Evolutionary conservation across 306 rosid species (phyloP).

Genomic region (Spatholobus suberectus): DNA sequence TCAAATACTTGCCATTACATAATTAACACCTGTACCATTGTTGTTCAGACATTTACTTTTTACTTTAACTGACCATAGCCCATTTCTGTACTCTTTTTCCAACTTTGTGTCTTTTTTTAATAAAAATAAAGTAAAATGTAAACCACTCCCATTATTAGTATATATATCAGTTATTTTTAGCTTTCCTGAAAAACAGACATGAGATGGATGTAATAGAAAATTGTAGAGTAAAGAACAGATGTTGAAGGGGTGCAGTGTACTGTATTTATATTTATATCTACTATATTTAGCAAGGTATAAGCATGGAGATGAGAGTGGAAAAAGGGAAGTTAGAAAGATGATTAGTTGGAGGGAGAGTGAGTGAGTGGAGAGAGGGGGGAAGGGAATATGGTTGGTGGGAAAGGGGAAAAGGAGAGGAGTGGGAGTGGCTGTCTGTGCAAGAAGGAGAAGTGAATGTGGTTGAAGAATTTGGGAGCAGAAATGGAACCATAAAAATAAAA

Average conservation of each 20-base stretch:
- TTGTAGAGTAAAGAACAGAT: neutral
- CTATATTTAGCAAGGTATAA: neutral
- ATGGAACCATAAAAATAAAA: conserved; percentile 14
- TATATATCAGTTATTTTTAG: too few species aligned
- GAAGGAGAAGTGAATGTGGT: conserved; percentile 23
- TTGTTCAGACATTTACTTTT: conserved; percentile 30
- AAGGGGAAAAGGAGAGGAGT: conserved; percentile 21
- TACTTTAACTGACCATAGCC: conserved; percentile 28
- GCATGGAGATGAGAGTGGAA: neutral
- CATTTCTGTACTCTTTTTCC: neutral
- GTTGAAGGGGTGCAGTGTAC: neutral
- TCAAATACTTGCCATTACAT: conserved; percentile 43
- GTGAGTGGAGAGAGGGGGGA: too few species aligned
- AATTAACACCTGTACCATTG: conserved; percentile 42
- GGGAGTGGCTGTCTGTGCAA: conserved; percentile 15
- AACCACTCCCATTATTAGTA: neutral
- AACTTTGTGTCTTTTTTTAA: neutral
- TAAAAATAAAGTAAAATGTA: neutral
- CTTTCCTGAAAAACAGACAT: too few species aligned
- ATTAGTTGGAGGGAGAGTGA: neutral
- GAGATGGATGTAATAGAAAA: neutral
- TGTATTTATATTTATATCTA: too few species aligned
- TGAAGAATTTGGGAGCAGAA: conserved; percentile 23
- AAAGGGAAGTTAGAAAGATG: neutral
- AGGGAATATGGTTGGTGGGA: conserved; percentile 40